A percentile compares a stretch with the other conserved stretches of the same genome.
Conservation (phyloP, 2,329 filamentous ascomycete genomes). For the Talaromyces islandicus region DNA sequence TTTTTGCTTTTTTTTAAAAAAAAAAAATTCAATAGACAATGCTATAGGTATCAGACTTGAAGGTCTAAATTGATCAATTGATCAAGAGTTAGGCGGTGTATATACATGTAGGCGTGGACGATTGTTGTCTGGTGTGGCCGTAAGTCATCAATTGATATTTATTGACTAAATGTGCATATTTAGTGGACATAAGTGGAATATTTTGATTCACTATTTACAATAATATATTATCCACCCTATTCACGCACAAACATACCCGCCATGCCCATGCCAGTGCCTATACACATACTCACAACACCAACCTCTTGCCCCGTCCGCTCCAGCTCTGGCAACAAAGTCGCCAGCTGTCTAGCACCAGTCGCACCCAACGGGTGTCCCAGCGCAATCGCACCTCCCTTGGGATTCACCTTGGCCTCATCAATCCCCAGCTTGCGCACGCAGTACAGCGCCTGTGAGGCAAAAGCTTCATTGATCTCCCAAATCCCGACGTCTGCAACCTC, state of each 20-base stretch:
- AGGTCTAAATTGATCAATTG: too few species aligned
- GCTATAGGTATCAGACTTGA: too few species aligned
- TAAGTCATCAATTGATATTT: too few species aligned
- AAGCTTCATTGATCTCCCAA: slow-evolving; percentile 92
- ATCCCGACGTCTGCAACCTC: slow-evolving; percentile 64
- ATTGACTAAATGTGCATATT: too few species aligned
- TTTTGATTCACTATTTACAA: neutral
- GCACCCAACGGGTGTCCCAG: slow-evolving; percentile 51
- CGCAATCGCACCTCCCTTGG: slow-evolving; percentile 90
- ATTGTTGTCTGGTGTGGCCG: too few species aligned
- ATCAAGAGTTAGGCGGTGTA: too few species aligned
- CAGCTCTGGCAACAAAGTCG: slow-evolving; percentile 66
- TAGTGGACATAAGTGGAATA: neutral
- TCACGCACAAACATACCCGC: slow-evolving; percentile 62
- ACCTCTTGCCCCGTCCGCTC: slow-evolving; percentile 63
- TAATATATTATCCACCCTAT: slow-evolving; percentile 23
- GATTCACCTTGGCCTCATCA: slow-evolving; percentile 70
- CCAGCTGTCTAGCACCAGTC: slow-evolving; percentile 75
- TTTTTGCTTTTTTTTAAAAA: too few species aligned
- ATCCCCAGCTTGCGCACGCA: slow-evolving; percentile 59
- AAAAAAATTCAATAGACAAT: too few species aligned
- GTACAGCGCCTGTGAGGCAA: slow-evolving; percentile 60
- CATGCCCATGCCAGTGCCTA: slow-evolving; percentile 77
- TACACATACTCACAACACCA: slow-evolving; percentile 87
- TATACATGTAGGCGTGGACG: too few species aligned